These are phyloP conservation scores for Alternaria postmessia DNA, from an alignment of 2,329 filamentous ascomycete genomes.

Conservation along the genomic window DNA sequence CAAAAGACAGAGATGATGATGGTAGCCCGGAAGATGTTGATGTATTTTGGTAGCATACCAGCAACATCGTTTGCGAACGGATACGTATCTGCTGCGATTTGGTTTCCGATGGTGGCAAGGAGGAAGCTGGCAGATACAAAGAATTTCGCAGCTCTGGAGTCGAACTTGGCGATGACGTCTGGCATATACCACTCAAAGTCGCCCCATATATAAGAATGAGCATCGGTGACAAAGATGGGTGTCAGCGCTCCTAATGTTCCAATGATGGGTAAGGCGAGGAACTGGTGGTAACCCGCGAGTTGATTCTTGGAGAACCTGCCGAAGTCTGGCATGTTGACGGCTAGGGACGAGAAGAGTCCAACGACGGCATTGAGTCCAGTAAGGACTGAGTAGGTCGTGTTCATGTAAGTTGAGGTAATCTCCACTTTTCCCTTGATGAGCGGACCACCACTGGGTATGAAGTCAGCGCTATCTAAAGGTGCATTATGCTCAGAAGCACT, in stretches of 20 bases:
- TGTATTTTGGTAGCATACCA: conserved; percentile 46
- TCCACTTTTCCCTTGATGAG: conserved; percentile 50
- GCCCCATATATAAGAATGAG: conserved; percentile 57
- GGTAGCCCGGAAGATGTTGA: conserved; percentile 49
- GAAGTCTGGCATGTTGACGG: conserved; percentile 59
- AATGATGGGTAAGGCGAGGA: conserved; percentile 59
- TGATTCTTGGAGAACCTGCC: conserved; percentile 54
- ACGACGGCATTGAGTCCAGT: conserved; percentile 59
- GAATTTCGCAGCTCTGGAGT: conserved; percentile 55
- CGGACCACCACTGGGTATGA: conserved; percentile 44
- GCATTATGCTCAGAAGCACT: not conserved
- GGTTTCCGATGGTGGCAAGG: conserved; percentile 55
- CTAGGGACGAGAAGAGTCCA: conserved; percentile 55
- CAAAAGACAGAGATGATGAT: conserved; percentile 48
- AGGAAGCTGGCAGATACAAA: conserved; percentile 53
- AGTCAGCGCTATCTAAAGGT: not conserved
- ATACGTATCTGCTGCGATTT: conserved; percentile 53
- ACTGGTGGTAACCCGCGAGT: conserved; percentile 55
- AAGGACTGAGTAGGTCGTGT: conserved; percentile 54
- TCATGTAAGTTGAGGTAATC: conserved; percentile 53
- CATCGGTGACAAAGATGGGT: conserved; percentile 59
- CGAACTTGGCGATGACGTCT: conserved; percentile 56
- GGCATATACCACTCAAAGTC: conserved; percentile 60
- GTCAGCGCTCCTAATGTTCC: conserved; percentile 57
- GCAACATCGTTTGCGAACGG: conserved; percentile 48